Percentiles rank a stretch among this genome's conserved stretches.
phyloP scores from a whole-genome alignment of 2,329 filamentous ascomycete genomes.

The Ceratocystis eucalypticola region DNA sequence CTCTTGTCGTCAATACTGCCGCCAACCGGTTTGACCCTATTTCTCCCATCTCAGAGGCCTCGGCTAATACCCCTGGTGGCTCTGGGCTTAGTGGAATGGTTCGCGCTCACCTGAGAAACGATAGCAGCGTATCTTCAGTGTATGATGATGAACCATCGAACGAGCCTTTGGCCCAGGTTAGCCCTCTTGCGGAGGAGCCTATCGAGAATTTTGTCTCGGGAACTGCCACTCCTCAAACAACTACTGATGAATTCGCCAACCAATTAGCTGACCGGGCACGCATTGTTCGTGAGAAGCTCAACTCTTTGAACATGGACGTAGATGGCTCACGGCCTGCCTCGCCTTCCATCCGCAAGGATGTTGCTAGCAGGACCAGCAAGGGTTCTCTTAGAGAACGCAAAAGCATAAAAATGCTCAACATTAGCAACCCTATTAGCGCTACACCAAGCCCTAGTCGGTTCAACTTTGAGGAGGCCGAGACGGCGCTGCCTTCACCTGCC shows the following conservation, averaged over 20 bases:
- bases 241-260: slow-evolving; percentile 52
- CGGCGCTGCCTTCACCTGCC: slow-evolving; percentile 16
- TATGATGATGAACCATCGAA: slow-evolving; percentile 39
- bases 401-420: slow-evolving; percentile 47
- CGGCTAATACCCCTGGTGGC: slow-evolving; percentile 7
- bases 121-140: slow-evolving; percentile 70
- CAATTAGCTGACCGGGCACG: slow-evolving; percentile 58
- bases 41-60: slow-evolving; percentile 31
- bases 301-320: slow-evolving; percentile 48
- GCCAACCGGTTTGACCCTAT: slow-evolving; percentile 70
- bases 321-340: slow-evolving; percentile 31
- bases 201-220: slow-evolving; percentile 21
- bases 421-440: slow-evolving; percentile 32
- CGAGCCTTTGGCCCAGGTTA: slow-evolving; percentile 24
- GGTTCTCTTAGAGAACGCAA: slow-evolving; percentile 50
- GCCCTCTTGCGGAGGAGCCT: slow-evolving; percentile 28
- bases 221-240: not conserved
- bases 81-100: slow-evolving; percentile 68
- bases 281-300: slow-evolving; percentile 59
- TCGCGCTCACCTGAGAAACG: slow-evolving; percentile 66
- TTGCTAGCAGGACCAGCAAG: slow-evolving; percentile 53
- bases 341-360: slow-evolving; percentile 26
- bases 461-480: slow-evolving; percentile 24
- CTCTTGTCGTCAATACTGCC: slow-evolving; percentile 23
- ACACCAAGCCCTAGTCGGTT: slow-evolving; percentile 27